Conservation (phyloP, 2,329 filamentous ascomycete species). For the Knoxdaviesia proteae region DNA sequence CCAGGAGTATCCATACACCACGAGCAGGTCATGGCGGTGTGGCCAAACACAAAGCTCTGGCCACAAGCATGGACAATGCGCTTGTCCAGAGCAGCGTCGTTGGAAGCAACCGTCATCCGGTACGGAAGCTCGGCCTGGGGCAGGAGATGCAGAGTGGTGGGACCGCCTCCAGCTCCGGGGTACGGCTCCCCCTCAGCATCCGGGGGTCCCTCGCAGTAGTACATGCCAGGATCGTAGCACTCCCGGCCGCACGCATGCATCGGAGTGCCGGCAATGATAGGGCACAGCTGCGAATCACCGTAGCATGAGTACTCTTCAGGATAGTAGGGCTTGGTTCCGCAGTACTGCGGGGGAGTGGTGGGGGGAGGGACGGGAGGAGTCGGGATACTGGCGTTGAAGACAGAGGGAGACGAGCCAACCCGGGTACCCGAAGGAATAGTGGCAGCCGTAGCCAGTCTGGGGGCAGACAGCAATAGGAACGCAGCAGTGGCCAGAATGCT, state of each 20-base stretch:
- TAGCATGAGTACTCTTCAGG: slow-evolving; percentile 3
- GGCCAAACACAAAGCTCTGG: slow-evolving; percentile 1
- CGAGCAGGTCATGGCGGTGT: slow-evolving; percentile 1
- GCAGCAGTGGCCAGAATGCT: too few relatives aligned
- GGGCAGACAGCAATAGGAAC: too few relatives aligned
- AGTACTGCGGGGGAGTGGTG: not conserved
- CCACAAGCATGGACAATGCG: slow-evolving; percentile 1
- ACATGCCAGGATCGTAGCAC: slow-evolving; percentile 2
- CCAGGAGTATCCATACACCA: not conserved
- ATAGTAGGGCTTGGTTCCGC: slow-evolving; percentile 1
- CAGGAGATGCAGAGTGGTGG: not conserved
- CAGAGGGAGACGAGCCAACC: too few relatives aligned
- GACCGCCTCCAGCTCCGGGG: too few relatives aligned
- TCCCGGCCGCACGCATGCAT: slow-evolving; percentile 1
- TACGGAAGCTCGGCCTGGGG: not conserved
- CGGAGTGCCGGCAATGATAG: slow-evolving; percentile 1
- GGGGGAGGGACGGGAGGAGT: too few relatives aligned
- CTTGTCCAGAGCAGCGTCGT: not conserved
- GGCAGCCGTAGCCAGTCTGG: too few relatives aligned
- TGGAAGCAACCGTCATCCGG: not conserved
- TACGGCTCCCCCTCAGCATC: not conserved
- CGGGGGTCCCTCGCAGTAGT: not conserved
- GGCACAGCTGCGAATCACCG: slow-evolving; percentile 1
- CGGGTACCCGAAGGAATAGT: too few relatives aligned
- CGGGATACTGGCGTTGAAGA: too few relatives aligned